Evolutionary conservation across 768 basidiomycete species (phyloP).

Genomic region (Termitomyces sp.): DNA sequence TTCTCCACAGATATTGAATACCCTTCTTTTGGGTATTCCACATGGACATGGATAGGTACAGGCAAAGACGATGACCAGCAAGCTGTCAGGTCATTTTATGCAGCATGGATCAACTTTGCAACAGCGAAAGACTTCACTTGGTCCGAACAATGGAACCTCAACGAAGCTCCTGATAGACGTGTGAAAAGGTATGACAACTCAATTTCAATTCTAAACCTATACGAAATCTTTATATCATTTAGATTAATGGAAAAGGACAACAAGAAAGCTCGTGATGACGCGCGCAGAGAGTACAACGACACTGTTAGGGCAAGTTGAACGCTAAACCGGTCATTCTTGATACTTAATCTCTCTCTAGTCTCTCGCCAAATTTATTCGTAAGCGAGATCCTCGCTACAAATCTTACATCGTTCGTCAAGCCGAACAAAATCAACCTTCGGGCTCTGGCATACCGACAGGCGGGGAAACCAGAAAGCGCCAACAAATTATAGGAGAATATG

Average conservation of each 20-base stretch:
- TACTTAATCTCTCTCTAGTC: conserved; percentile 36
- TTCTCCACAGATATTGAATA: conserved; percentile 40
- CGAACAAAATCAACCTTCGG: conserved; percentile 22
- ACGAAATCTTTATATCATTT: background rate
- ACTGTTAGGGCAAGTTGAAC: conserved; percentile 67
- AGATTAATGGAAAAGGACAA: conserved; percentile 97
- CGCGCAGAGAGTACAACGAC: conserved; percentile 89
- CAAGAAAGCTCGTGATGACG: conserved; percentile 84
- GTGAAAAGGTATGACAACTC: conserved; percentile 55
- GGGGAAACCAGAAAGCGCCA: conserved; percentile 22
- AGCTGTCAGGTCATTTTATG: conserved; percentile 74
- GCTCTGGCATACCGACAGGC: conserved; percentile 24
- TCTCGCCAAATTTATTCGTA: conserved; percentile 69
- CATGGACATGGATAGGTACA: conserved; percentile 62
- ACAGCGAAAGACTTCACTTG: conserved; percentile 87
- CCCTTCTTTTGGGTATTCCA: conserved; percentile 79
- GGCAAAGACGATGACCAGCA: conserved; percentile 39
- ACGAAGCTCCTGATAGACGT: conserved; percentile 83
- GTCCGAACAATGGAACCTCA: conserved; percentile 78
- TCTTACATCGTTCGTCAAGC: conserved; percentile 47
- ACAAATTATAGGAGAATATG: conserved; percentile 38
- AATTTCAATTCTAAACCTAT: background rate
- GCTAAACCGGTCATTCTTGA: background rate
- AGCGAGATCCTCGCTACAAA: conserved; percentile 88
- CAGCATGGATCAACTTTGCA: conserved; percentile 79